Evolutionary conservation across 2,329 filamentous ascomycete genomes (phyloP).

Genomic region (Colletotrichum noveboracense): DNA sequence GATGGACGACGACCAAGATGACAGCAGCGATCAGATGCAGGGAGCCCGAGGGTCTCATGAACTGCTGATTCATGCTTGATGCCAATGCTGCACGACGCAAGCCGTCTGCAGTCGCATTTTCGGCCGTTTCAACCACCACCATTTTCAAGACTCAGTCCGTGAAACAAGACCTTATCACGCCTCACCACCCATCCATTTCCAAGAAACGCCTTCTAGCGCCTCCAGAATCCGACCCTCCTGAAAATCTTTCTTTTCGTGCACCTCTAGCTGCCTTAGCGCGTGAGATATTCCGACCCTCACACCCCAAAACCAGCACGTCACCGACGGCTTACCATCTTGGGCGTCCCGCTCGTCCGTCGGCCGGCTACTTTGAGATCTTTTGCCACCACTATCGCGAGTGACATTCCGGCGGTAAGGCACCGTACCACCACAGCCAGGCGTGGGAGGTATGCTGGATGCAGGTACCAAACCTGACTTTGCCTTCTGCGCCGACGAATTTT

Average conservation of each 20-base stretch:
- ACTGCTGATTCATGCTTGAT: neutral
- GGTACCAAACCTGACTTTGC: neutral
- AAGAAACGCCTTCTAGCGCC: neutral
- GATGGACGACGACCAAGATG: neutral
- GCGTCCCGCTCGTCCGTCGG: neutral
- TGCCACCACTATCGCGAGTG: neutral
- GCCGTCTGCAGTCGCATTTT: neutral
- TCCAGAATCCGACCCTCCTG: neutral
- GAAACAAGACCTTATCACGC: neutral
- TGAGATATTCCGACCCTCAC: neutral
- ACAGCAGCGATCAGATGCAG: neutral
- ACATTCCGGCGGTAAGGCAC: neutral
- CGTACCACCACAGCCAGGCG: neutral
- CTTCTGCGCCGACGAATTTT: neutral
- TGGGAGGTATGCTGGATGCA: neutral
- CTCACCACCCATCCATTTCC: neutral
- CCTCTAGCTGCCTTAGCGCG: constrained; percentile 2
- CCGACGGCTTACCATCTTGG: constrained; percentile 6
- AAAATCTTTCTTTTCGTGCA: neutral
- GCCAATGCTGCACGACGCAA: neutral
- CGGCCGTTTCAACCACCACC: neutral
- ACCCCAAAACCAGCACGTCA: neutral
- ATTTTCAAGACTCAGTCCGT: neutral
- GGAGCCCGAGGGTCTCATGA: neutral
- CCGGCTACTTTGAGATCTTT: neutral